Evolutionary conservation across 441 rosid genomes (phyloP).

Genomic region (Pelargonium fulgidum): DNA sequence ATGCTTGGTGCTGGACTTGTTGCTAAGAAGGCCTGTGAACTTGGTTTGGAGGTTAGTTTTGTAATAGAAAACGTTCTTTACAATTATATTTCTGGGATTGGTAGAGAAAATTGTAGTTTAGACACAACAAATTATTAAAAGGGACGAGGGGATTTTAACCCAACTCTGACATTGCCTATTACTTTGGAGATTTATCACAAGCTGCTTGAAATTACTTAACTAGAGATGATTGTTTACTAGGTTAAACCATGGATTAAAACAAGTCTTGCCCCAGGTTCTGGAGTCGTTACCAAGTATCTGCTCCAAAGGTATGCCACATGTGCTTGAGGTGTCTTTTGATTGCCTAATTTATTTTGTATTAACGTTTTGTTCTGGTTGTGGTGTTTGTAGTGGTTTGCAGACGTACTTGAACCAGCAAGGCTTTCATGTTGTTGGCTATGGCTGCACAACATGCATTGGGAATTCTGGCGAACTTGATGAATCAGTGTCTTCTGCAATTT

Average conservation of each 20-base stretch:
- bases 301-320: slow-evolving; percentile 34
- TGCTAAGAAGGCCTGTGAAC: slow-evolving; percentile 50
- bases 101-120: background rate
- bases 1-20: slow-evolving; percentile 54
- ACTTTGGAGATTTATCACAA: background rate
- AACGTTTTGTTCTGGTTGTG: slow-evolving; percentile 14
- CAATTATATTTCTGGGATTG: background rate
- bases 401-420: slow-evolving; percentile 42
- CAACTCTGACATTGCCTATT: background rate
- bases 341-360: background rate
- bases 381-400: slow-evolving; percentile 46
- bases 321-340: background rate
- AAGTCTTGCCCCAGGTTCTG: slow-evolving; percentile 58
- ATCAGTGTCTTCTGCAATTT: slow-evolving; percentile 39
- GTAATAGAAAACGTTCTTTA: background rate
- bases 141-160: background rate
- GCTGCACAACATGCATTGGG: slow-evolving; percentile 62
- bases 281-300: slow-evolving; percentile 47
- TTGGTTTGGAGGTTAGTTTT: slow-evolving; percentile 45
- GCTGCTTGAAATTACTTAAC: background rate
- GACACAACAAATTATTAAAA: background rate
- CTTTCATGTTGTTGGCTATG: slow-evolving; percentile 55
- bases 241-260: slow-evolving; percentile 64
- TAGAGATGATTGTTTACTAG: slow-evolving; percentile 23
- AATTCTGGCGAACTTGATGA: slow-evolving; percentile 48